Evolutionary conservation across 2,329 filamentous ascomycete species (phyloP), one percentile per base, ranked within the genome.

Genomic region (Arthrobotrys musiformis): DNA sequence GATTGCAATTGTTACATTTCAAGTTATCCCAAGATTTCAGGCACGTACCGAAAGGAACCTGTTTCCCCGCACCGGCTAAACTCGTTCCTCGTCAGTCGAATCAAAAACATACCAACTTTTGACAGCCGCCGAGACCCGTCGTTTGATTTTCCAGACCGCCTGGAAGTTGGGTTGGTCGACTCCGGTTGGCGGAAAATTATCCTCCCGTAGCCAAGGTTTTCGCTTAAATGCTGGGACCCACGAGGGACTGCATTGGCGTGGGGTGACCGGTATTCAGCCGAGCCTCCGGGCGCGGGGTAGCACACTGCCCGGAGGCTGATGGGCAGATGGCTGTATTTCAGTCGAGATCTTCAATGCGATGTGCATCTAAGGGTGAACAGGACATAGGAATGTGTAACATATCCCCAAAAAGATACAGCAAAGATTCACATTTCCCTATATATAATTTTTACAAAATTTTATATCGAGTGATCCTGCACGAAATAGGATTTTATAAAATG

Each of bases 31-130:
- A 37, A 40, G 13, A 58, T 58, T 62, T 50, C 22, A 52, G 54
- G 42, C 66, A 62, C 35, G 1, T 56, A 44, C 40, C 30, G 46
- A 75, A 64, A 30, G 37, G 50, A 26, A 64, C 15, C 17, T 17
- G 63, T 77, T 77, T 77, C 73, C 73, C 73, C 73, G 73, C 73
- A 77, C 73, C 73, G 73, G 73, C 46, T 77, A 77, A 77, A 70
- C 61, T 63, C 28, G 4, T 48, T 44, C 35, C 33, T 58, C 28
- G 52, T 61, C 44, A 15, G 40, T 30, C 15, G 37, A 15, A 5
- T 61, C 52, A 15, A 28, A 28, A 4, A 35, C 7, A 1, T 6
- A 15, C 17, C 19, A 9, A 15, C 15, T 17, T 37, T 28, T 64
- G 50, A 66, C 73, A 70, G 26, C 73, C 73, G 73, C 73, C 73